Evolutionary conservation across 176 grass and related monocot species (phyloP).

Genomic region (Puya raimondii): DNA sequence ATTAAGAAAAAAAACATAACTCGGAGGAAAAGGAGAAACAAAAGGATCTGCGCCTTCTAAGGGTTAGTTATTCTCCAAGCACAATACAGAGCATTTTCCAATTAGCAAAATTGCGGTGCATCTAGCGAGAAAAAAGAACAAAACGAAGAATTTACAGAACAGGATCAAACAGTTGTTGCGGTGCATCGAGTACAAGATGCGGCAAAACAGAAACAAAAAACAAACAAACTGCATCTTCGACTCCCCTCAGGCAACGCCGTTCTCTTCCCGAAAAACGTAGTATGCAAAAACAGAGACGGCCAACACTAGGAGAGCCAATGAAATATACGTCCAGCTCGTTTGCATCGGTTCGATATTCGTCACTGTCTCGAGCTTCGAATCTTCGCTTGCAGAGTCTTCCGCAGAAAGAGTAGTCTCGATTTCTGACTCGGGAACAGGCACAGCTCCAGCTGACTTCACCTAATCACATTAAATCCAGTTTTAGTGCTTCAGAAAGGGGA

Average conservation of each 20-base stretch:
- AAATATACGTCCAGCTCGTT: slow-evolving; percentile 41
- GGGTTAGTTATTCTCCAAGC: neutral
- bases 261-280: slow-evolving; percentile 24
- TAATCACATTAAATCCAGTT: slow-evolving; percentile 23
- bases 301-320: slow-evolving; percentile 28
- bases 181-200: neutral
- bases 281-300: slow-evolving; percentile 25
- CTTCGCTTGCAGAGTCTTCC: slow-evolving; percentile 23
- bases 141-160: neutral
- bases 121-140: neutral
- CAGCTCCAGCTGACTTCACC: slow-evolving; percentile 27
- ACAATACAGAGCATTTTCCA: neutral
- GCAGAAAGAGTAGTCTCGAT: slow-evolving; percentile 2
- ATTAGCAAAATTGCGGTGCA: neutral
- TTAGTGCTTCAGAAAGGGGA: neutral
- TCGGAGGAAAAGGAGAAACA: too few relatives aligned
- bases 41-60: too few relatives aligned
- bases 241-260: slow-evolving; percentile 6
- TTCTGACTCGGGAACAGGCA: slow-evolving; percentile 13
- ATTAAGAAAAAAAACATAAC: too few relatives aligned
- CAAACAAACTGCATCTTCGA: neutral
- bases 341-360: slow-evolving; percentile 37
- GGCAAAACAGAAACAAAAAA: neutral
- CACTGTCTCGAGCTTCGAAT: slow-evolving; percentile 30
- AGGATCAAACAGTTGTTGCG: neutral